Evolutionary conservation across 2,329 filamentous ascomycete species (phyloP).

Genomic region (Ceratocystis cacaofunesta): DNA sequence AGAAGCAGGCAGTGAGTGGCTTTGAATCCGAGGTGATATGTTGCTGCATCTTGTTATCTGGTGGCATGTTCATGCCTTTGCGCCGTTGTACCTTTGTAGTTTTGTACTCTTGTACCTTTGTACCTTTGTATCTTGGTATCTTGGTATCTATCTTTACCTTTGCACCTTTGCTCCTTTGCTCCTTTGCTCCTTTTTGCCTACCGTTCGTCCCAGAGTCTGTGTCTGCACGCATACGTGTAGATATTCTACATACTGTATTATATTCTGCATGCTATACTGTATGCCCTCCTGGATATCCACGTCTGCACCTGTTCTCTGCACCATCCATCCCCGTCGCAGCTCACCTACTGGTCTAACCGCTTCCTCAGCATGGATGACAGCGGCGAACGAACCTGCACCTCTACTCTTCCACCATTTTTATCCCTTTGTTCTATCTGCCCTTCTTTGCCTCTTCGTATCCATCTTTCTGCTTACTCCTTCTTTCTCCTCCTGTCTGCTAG

Average conservation of each 20-base stretch:
- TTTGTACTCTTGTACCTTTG: background rate
- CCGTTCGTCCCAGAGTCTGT: background rate
- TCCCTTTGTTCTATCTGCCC: background rate
- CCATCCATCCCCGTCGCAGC: background rate
- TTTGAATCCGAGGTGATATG: no score
- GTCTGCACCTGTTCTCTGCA: background rate
- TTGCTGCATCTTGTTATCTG: no score
- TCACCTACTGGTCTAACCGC: background rate
- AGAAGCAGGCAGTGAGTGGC: no score
- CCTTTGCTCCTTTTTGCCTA: background rate
- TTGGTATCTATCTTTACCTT: background rate
- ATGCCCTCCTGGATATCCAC: background rate
- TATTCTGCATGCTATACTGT: background rate
- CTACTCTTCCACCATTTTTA: background rate
- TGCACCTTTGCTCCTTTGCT: background rate
- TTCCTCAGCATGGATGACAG: slow-evolving; percentile 3
- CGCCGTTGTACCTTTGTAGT: background rate
- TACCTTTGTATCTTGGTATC: background rate
- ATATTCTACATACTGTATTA: background rate
- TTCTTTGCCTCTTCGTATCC: no score
- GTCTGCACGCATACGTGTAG: background rate
- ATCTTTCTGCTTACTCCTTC: no score
- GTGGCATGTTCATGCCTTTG: background rate
- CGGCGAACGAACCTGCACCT: background rate
- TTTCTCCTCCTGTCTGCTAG: no score